Conservation (phyloP, 495 filamentous ascomycete genomes). For the Xylaria acuta region DNA sequence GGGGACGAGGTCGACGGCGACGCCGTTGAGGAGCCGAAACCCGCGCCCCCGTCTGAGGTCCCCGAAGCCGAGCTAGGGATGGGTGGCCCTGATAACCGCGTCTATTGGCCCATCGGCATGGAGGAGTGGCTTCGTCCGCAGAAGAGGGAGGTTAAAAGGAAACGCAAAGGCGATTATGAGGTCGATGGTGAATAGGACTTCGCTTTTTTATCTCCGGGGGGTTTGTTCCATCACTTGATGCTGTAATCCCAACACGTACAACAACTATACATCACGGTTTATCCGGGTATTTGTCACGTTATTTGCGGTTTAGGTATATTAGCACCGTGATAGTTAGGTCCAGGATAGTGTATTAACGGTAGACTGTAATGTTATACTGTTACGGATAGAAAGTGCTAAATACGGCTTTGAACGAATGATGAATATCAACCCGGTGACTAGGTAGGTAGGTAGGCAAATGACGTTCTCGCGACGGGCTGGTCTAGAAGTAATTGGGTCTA, state of each 20-base stretch:
- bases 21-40: constrained; percentile 40
- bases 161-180: constrained; percentile 29
- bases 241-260: background rate
- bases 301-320: background rate
- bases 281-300: background rate
- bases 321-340: background rate
- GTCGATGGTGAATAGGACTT: background rate
- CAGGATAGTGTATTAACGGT: background rate
- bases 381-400: background rate
- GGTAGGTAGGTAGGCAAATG: too few relatives aligned
- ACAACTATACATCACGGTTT: background rate
- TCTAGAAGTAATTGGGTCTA: background rate
- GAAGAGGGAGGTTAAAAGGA: constrained; percentile 74
- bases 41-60: constrained; percentile 51
- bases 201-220: background rate
- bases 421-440: background rate
- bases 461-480: background rate
- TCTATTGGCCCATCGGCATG: constrained; percentile 90
- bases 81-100: constrained; percentile 84
- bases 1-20: constrained; percentile 54
- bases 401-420: background rate
- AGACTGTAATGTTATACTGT: background rate
- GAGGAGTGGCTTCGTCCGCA: constrained; percentile 88
- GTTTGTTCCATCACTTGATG: background rate
- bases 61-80: constrained; percentile 78